Evolutionary conservation across 306 rosid species (phyloP).

Genomic region (Arachis stenosperma): DNA sequence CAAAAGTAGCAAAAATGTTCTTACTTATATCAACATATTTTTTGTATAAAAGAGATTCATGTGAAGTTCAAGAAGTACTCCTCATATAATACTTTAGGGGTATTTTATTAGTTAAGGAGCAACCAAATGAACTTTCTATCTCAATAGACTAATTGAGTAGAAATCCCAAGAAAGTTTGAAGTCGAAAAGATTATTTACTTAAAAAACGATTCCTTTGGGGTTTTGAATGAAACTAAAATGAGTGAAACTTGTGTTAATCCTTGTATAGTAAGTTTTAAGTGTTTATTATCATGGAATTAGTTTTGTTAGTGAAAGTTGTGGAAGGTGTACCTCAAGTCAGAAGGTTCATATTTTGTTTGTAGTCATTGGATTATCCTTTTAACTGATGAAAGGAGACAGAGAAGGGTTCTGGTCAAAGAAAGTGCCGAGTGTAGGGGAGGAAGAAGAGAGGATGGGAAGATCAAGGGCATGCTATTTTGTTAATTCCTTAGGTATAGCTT

Average conservation of each 20-base stretch:
- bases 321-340: background rate
- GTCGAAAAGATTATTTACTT: background rate
- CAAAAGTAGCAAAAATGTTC: background rate
- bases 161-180: constrained; percentile 12
- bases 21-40: background rate
- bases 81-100: background rate
- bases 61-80: background rate
- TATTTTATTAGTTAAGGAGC: background rate
- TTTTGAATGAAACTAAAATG: constrained; percentile 6
- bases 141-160: constrained; percentile 5
- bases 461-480: background rate
- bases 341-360: constrained; percentile 12
- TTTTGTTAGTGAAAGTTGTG: background rate
- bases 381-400: constrained; percentile 23
- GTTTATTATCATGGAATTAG: constrained; percentile 1
- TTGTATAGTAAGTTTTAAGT: constrained; percentile 17
- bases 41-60: background rate
- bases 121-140: constrained; percentile 11
- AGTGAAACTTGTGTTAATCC: background rate
- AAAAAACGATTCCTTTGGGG: background rate
- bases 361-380: background rate
- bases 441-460: constrained; percentile 12
- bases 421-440: constrained; percentile 10
- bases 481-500: background rate
- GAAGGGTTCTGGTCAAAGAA: constrained; percentile 9